Evolutionary conservation across 2,329 filamentous ascomycete genomes (phyloP).

Genomic region (Aspergillus pseudoterreus): DNA sequence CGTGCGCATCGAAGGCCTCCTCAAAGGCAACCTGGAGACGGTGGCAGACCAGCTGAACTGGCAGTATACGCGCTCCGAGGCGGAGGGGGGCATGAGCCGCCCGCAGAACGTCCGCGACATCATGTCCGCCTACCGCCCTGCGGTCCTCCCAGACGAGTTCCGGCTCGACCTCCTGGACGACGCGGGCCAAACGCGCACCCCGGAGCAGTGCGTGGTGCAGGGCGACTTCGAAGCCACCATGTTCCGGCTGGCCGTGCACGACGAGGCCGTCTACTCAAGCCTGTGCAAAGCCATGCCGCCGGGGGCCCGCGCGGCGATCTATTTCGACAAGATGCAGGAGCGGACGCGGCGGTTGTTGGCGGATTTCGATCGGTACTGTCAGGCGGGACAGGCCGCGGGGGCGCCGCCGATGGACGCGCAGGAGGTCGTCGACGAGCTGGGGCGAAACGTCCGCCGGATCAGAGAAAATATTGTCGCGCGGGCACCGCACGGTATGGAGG

Average conservation of each 20-base stretch:
- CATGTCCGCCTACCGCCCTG: slow-evolving; percentile 42
- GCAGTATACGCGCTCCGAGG: slow-evolving; percentile 29
- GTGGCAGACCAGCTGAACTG: slow-evolving; percentile 33
- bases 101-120: slow-evolving; percentile 42
- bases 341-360: slow-evolving; percentile 31
- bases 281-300: slow-evolving; percentile 42
- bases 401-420: slow-evolving; percentile 24
- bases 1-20: slow-evolving; percentile 28
- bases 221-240: slow-evolving; percentile 44
- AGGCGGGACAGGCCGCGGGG: slow-evolving; percentile 25
- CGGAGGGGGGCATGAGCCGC: slow-evolving; percentile 31
- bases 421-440: slow-evolving; percentile 31
- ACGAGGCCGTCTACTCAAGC: slow-evolving; percentile 39
- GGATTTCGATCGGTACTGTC: slow-evolving; percentile 40
- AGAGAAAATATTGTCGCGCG: slow-evolving; percentile 30
- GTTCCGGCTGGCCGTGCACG: slow-evolving; percentile 43
- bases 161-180: slow-evolving; percentile 37
- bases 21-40: slow-evolving; percentile 29
- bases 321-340: slow-evolving; percentile 42
- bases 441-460: slow-evolving; percentile 27
- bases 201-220: slow-evolving; percentile 43
- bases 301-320: slow-evolving; percentile 40
- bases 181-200: slow-evolving; percentile 27
- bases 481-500: slow-evolving; percentile 33
- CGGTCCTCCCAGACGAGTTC: slow-evolving; percentile 41